Conservation (phyloP, 2,329 filamentous ascomycete species). For the Beauveria asiatica region DNA sequence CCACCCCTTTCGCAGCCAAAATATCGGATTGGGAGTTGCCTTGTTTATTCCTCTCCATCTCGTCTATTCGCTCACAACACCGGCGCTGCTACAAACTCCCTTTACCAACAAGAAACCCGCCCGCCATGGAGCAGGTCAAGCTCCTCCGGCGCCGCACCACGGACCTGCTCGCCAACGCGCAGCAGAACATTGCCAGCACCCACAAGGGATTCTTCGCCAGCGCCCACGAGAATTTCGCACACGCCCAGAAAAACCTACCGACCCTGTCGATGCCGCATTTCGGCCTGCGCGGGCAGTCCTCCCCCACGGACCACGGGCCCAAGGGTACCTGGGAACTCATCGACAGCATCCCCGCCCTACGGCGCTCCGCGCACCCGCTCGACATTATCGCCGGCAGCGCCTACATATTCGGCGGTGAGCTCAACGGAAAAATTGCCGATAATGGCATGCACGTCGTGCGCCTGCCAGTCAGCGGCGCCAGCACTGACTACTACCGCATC, state of each 20-base stretch:
- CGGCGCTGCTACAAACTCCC: not conserved
- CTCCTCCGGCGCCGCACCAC: conserved; percentile 47
- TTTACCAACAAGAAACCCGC: not conserved
- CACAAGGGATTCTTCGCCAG: conserved; percentile 34
- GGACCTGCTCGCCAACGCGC: conserved; percentile 36
- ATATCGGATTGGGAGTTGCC: not conserved
- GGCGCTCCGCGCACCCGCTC: conserved; percentile 66
- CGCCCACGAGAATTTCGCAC: conserved; percentile 26
- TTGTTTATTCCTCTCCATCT: not conserved
- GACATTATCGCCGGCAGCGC: conserved; percentile 47
- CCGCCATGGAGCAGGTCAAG: conserved; percentile 42
- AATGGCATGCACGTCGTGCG: conserved; percentile 62
- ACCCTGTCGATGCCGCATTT: conserved; percentile 21
- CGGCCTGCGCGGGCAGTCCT: conserved; percentile 1
- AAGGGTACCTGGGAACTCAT: conserved; percentile 56
- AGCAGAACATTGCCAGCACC: conserved; percentile 32
- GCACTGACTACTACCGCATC: conserved; percentile 51
- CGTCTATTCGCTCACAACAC: not conserved
- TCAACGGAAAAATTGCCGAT: conserved; percentile 58
- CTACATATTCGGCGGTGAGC: conserved; percentile 72
- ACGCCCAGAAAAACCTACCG: conserved; percentile 39
- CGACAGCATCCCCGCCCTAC: conserved; percentile 42
- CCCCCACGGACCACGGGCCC: conserved; percentile 17
- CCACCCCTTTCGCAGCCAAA: not conserved
- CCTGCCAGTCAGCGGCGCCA: conserved; percentile 48